Conservation (phyloP, 495 filamentous ascomycete species). For the Trichocladium uniseriatum region DNA sequence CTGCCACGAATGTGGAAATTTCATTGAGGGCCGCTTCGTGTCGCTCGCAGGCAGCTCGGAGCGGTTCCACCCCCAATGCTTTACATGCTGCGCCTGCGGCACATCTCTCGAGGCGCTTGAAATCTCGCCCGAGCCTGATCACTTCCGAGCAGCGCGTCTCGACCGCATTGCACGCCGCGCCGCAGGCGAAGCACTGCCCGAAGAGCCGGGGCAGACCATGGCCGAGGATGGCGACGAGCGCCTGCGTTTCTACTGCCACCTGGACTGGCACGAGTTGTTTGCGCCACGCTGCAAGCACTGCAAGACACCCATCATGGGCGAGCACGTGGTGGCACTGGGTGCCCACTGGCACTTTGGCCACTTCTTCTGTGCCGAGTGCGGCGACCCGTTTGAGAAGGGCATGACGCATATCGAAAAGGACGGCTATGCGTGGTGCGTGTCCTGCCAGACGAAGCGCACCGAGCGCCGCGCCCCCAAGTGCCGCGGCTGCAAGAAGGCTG, state of each 20-base stretch:
- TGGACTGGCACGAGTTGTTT: conserved; percentile 94
- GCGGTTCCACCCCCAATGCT: conserved; percentile 91
- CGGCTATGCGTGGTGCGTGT: conserved; percentile 96
- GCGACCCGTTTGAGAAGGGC: conserved; percentile 77
- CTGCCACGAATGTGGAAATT: conserved; percentile 72
- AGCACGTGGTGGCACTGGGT: conserved; percentile 87
- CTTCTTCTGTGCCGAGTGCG: conserved; percentile 99
- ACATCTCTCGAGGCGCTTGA: conserved; percentile 88
- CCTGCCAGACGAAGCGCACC: conserved; percentile 85
- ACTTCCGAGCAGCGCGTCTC: conserved; percentile 57
- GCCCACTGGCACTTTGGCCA: conserved; percentile 95
- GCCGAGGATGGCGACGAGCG: conserved; percentile 57
- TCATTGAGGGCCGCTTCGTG: conserved; percentile 85
- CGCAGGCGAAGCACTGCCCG: conserved; percentile 49
- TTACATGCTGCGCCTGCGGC: conserved; percentile 79
- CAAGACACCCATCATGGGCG: conserved; percentile 96
- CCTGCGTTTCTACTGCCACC: conserved; percentile 88
- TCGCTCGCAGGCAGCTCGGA: conserved; percentile 55
- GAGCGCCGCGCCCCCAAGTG: conserved; percentile 66
- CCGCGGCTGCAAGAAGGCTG: conserved; percentile 70
- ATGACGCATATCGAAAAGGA: conserved; percentile 96
- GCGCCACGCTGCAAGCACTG: conserved; percentile 92
- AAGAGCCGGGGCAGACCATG: conserved; percentile 48
- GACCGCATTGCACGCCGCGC: conserved; percentile 53
- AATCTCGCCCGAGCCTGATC: conserved; percentile 84